Base-by-base conservation (phyloP, 2,329 filamentous ascomycete species). In the Colletotrichum sp. region DNA sequence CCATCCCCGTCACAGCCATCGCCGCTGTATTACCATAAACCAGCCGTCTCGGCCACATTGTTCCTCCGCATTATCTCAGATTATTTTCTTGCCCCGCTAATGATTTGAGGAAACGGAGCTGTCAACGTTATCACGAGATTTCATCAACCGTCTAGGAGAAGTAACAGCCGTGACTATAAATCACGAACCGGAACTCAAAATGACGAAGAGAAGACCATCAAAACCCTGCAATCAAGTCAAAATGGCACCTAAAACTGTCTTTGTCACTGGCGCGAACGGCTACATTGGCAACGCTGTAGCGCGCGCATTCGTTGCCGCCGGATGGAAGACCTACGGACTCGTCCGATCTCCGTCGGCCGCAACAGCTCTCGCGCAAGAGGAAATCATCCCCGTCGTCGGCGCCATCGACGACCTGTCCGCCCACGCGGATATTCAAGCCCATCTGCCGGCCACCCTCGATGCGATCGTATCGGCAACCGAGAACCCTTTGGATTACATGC, bases 181-280 rank as follows among this genome's bases (percentile, higher is more conserved):
- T 62, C n/a, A 6, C 13, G 16, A 30, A 6, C 7, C 8, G 16
- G 13, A 76, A 30, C 32, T 36, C 19, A n/a, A 5, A 15, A 68
- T 29, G 32, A 57, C 27, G 22, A 49, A 25, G 25, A 34, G 22
- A 22, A 32, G 39, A 59, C 30, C 64, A 27, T 49, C 22, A 12
- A 44, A 25, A 11, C n/a, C 22, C 4, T 11, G 19, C 8, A 49
- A 27, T 5, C 15, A 32, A n/a, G 16, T 15, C 30, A 63, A 4
- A 7, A 77, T 75, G 59, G 27, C 39, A 25, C 25, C 76, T 19
- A 81, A 78, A 30, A 84, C 83, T 2, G 87, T 86, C n/a, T 81
- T 89, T 8, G 83, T 89, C 29, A 88, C 85, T 4, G 88, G 88
- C 11, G 87, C 88, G 15, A 88, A 88, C 68, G 88, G 88, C 12